Conservation (phyloP, 495 filamentous ascomycete genomes). For the Xylaria longipes region DNA sequence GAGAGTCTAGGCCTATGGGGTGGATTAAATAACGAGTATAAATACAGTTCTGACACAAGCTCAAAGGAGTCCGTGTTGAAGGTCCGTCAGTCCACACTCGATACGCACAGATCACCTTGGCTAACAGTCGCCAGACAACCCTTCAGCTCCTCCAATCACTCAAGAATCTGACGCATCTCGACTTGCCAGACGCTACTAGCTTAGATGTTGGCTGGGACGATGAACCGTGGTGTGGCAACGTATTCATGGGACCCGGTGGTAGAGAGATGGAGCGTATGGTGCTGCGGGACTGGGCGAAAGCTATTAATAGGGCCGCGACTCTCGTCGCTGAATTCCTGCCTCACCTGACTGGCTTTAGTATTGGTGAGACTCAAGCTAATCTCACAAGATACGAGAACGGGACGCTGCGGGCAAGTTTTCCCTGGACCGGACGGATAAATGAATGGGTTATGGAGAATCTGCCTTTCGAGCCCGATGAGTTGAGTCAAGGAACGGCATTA, state of each 20-base stretch:
- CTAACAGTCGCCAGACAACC: slow-evolving; percentile 14
- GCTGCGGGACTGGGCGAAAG: neutral
- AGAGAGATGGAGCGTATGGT: neutral
- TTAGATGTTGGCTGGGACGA: slow-evolving; percentile 11
- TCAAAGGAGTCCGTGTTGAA: neutral
- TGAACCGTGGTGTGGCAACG: slow-evolving; percentile 7
- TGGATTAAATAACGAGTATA: neutral
- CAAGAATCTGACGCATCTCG: slow-evolving; percentile 15
- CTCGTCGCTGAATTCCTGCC: slow-evolving; percentile 6
- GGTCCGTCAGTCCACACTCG: neutral
- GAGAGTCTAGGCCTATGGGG: slow-evolving; percentile 2
- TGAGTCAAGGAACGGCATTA: neutral
- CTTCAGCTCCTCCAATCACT: neutral
- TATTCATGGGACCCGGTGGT: slow-evolving; percentile 1
- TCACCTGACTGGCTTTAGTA: slow-evolving; percentile 14
- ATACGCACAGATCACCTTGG: neutral
- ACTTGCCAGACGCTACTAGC: neutral
- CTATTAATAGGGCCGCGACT: neutral
- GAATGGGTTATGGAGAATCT: slow-evolving; percentile 7
- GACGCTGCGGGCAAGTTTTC: slow-evolving; percentile 11
- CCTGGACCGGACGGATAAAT: slow-evolving; percentile 12
- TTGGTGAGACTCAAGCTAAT: neutral
- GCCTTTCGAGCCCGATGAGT: neutral
- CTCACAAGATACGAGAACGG: slow-evolving; percentile 16
- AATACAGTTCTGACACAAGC: neutral